Evolutionary conservation across 169 alveolate genomes (phyloP), one percentile per base, ranked within the genome.

Genomic region (Babesia bovis): DNA sequence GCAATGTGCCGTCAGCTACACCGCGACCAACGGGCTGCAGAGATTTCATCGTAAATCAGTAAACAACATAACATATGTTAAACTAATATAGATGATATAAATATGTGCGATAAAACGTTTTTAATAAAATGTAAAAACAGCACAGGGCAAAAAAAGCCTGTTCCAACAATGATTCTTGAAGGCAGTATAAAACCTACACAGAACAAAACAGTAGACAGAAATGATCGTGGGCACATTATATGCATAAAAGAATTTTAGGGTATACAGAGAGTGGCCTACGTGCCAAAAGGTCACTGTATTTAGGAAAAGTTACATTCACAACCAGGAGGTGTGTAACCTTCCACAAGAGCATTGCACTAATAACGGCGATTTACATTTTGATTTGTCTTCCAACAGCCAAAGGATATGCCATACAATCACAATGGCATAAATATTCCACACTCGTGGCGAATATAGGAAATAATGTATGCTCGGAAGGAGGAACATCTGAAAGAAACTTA

Each of bases 21-120:
- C 50, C 45, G n/a, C 77, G 60, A 25, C 61, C 85, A 35, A 45
- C 72, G 38, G 76, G 10, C 44, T 52, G 23, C 52, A 66, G 63
- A 49, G 9, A 2, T 25, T 30, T 3, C 73, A 63, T 63, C 33
- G 61, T 30, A n/a, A n/a, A 25, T n/a, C 49, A 35, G 26, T 3
- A 7, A 1, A 9, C 12, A 4, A 49, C 44, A 21, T 10, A 44
- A 4, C 4, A 35, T 4, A n/a, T 4, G 50, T 17, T 15, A 35
- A 32, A 4, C 3, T 25, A 21, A 33, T 9, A 33, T 44, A 44
- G 66, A 56, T 56, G 26, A 6, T 35, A 35, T 21, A 56, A 44
- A 56, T 49, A 32, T 28, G 36, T 56, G 66, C 66, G 66, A 56
- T 56, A 32, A 30, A n/a, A 10, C 2, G 2, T 12, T 30, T 33